Evolutionary conservation across 305 asterid species (phyloP).

Genomic region (Fraxinus ornus): DNA sequence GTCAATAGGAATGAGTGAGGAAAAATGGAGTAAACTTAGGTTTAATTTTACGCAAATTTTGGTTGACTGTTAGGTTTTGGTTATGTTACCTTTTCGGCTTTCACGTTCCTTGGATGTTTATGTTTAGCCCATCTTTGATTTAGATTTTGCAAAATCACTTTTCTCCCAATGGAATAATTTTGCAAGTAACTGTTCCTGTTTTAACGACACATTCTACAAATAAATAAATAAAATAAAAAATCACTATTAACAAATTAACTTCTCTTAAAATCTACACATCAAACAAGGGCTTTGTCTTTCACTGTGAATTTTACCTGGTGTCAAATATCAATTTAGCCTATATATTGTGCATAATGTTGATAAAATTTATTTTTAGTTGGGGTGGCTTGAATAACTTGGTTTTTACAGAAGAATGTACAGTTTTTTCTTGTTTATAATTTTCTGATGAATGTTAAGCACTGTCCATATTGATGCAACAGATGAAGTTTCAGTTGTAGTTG

Average conservation of each 20-base stretch:
- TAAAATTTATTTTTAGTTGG: neutral
- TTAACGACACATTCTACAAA: neutral
- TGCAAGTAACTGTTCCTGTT: neutral
- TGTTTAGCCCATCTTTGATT: neutral
- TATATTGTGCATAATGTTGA: neutral
- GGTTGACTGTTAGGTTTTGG: neutral
- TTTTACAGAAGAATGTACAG: neutral
- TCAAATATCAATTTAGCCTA: neutral
- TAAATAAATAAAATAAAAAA: too few species aligned
- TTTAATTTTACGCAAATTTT: too few species aligned
- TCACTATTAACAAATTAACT: neutral
- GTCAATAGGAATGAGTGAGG: neutral
- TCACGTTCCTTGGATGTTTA: neutral
- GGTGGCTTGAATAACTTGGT: neutral
- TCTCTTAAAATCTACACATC: neutral
- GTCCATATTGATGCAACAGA: neutral
- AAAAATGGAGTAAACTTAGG: neutral
- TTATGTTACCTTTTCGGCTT: neutral
- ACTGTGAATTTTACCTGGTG: neutral
- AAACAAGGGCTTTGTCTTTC: neutral
- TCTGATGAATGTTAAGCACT: neutral
- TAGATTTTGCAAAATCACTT: neutral
- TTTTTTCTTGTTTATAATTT: neutral
- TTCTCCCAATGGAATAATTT: neutral
- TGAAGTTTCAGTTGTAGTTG: neutral